Evolutionary conservation across 495 filamentous ascomycete genomes (phyloP).

Genomic region (Parmelia sp.): DNA sequence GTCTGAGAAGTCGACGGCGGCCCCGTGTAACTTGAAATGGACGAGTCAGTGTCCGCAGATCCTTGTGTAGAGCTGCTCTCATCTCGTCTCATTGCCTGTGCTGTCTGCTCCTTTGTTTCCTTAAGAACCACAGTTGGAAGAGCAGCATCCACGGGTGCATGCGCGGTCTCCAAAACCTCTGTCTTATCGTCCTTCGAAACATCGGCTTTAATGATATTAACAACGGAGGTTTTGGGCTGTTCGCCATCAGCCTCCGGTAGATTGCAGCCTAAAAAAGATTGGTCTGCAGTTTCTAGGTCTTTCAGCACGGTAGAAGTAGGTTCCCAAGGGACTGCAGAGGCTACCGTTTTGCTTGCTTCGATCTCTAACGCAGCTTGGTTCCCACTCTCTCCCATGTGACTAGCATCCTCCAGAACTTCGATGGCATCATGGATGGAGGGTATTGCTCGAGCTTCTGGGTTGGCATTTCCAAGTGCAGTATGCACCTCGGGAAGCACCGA

Average conservation of each 20-base stretch:
- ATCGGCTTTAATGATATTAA: background rate
- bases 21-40: background rate
- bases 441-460: background rate
- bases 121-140: background rate
- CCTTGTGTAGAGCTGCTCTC: background rate
- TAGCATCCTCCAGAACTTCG: background rate
- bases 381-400: background rate
- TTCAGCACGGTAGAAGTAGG: background rate
- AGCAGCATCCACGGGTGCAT: background rate
- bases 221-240: background rate
- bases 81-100: conserved; percentile 1
- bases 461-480: background rate
- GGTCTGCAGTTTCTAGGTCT: background rate
- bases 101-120: background rate
- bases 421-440: background rate
- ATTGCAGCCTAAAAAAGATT: conserved; percentile 1
- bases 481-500: background rate
- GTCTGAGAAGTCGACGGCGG: background rate
- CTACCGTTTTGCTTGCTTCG: background rate
- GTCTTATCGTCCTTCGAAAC: background rate
- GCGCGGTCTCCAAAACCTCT: background rate
- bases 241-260: background rate
- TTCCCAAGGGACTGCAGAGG: background rate
- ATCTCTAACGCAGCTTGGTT: background rate
- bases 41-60: background rate